Base-by-base conservation (phyloP, 441 rosid species). In the Eruca vesicaria region DNA sequence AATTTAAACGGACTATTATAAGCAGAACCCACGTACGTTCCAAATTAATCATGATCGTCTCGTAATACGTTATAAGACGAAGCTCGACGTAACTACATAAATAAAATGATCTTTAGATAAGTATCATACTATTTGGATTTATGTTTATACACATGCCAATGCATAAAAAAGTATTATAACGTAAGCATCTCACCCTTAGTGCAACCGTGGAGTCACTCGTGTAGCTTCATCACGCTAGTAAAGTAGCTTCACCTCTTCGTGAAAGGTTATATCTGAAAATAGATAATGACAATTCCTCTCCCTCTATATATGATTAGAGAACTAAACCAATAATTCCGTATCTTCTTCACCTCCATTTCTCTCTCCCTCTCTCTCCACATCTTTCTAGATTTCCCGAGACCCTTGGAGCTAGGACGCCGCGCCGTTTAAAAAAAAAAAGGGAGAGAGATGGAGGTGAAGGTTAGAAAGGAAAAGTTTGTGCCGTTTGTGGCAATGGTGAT, bases 401-500 rank as follows among this genome's bases (percentile, higher is more conserved):
- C 38, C 14, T 16, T 56, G 81, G 81, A 72, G 61, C 41, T 61
- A 35, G 68, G 6, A 64, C 73, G 3, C 31, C 72, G 73, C 60
- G 74, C 72, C 48, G 71, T 75, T 82, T 71, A 73, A 58, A 36
- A 75, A n/a, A n/a, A n/a, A n/a, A 32, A 45, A 19, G 36, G 56
- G 71, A 5, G 50, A 58, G 74, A 79, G 72, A 78, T 76, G 85
- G 81, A 60, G 5, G 19, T 74, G 62, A 58, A 71, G 32, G 72
- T 36, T 74, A 76, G 74, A 78, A 56, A 62, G 5, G 64, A 71
- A 2, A 86, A 81, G 66, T 82, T 72, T 19, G 80, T 60, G 71
- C 87, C 90, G 18, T 89, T 85, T 68, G 50, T 72, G 41, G 80
- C 81, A 79, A 89, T 91, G 98, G 84, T 86, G 79, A 68, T 80